Base-by-base conservation (phyloP, 108 stramenopile genomes). In the Phaeodactylum tricornutum region DNA sequence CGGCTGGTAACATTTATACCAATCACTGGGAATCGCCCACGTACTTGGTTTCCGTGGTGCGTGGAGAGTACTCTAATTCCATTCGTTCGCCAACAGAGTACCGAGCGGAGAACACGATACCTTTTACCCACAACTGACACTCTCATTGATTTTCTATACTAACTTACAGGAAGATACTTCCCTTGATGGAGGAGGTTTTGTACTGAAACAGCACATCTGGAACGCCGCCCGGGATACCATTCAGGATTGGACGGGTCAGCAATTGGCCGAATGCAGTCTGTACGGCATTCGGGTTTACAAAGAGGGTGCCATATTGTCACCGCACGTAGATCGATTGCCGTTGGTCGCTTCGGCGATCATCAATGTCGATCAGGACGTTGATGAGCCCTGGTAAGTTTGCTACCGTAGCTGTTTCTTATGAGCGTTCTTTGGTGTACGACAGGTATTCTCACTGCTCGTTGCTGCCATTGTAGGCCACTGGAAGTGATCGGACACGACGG, bases 401-500 rank as follows among this genome's bases (percentile, higher is more conserved):
- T n/a, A n/a, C n/a, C n/a, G n/a, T n/a, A n/a, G n/a, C n/a, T n/a
- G n/a, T n/a, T n/a, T 17, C 71, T 8, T 55, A 29, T 19, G 75
- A 35, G 65, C 66, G 64, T 71, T 77, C 21, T 68, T 51, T 37
- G 67, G 64, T 39, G 67, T 72, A 50, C 42, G 34, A 67, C 67
- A 30, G 45, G 65, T 44, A 75, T 66, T 38, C 62, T 79, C 33
- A 79, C 71, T 16, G 66, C 74, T 57, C 7, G 12, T 17, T 16
- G 15, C 17, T n/a, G 7, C 41, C 41, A 12, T 16, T 11, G 6
- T 14, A 41, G 77, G 77, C 75, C 72, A 1, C 38, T 95, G 55
- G 90, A 91, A 62, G 89, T 96, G 16, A 87, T 82, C 58, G 87
- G 79, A 23, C 94, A 96, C 57, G 83, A 87, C 60, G 94, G 92